These are phyloP conservation scores for Luvunga scandens DNA, from an alignment of 345 rosid species.

Conservation along the genomic window DNA sequence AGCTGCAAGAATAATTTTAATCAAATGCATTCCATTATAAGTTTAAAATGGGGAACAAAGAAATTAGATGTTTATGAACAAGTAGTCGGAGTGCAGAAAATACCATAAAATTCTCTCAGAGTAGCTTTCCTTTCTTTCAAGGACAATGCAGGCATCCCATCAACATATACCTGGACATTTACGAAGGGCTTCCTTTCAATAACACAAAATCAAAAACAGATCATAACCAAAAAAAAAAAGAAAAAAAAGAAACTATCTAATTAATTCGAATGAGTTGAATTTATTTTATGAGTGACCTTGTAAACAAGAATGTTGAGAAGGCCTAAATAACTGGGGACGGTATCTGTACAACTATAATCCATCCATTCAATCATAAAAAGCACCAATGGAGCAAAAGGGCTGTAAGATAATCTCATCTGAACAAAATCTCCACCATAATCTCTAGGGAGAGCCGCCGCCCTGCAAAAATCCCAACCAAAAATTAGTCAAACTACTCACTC, in stretches of 20 bases:
- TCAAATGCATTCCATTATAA: conserved; percentile 9
- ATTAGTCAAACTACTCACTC: neutral
- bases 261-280: neutral
- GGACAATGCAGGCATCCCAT: conserved; percentile 56
- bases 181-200: neutral
- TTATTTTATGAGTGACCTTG: conserved; percentile 32
- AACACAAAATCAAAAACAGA: neutral
- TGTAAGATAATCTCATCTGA: conserved; percentile 63
- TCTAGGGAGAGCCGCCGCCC: conserved; percentile 61
- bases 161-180: conserved; percentile 48
- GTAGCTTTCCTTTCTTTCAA: conserved; percentile 56
- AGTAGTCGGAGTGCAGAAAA: conserved; percentile 12
- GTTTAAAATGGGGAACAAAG: neutral
- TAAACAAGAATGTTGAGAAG: conserved; percentile 55
- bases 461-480: conserved; percentile 28
- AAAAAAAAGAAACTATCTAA: neutral
- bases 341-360: conserved; percentile 63
- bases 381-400: conserved; percentile 55
- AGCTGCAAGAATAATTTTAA: conserved; percentile 37
- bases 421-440: conserved; percentile 42
- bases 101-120: conserved; percentile 67
- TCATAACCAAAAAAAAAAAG: no score
- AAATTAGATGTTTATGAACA: neutral
- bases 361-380: conserved; percentile 66
- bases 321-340: conserved; percentile 52